Base-by-base conservation (phyloP, 306 rosid genomes). In the Canavalia gladiata region DNA sequence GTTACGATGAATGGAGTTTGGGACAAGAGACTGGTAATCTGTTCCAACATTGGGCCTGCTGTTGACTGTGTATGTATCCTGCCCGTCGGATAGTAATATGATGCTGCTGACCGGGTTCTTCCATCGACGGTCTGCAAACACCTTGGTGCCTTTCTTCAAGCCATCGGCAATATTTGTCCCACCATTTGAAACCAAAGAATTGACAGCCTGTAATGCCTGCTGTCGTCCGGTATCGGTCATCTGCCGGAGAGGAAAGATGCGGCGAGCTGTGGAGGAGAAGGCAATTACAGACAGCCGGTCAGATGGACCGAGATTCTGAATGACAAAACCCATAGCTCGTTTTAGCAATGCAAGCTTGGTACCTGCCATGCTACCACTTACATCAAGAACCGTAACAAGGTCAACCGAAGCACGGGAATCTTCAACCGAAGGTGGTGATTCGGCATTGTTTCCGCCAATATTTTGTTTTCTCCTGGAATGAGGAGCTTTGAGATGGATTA, bases 311-410 rank as follows among this genome's bases (percentile, higher is more conserved):
- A 95, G 94, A 74, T 95, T 95, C 86, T 95, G 97, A 68, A 95
- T 92, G 81, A 95, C 98, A 83, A 95, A 95, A 39, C 99, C 93
- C 99, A 95, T 95, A 7, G 99, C 99, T 59, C 94, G 96, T 78
- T 95, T 95, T 72, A 95, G 86, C 90, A 95, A 87, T 7, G 96
- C 97, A 37, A 95, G 93, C 83, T 95, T 95, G 34, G 99, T 93
- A 41, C 99, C 99, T 60, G 93, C 87, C 99, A 95, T 95, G 97
- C 99, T 95, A 49, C 99, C 99, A 60, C 99, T 95, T 55, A 95
- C 92, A 80, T 95, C 99, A 63, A 95, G 96, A 71, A 95, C 94
- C 0, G 99, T 95, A 64, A 95, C 97, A 71, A 95, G 96, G 69
- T 95, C 99, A 46, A 95, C 90, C 2, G 99, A 84, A 62, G 96